Base-by-base conservation (phyloP, 2,329 filamentous ascomycete genomes). In the Aureobasidium sp. region DNA sequence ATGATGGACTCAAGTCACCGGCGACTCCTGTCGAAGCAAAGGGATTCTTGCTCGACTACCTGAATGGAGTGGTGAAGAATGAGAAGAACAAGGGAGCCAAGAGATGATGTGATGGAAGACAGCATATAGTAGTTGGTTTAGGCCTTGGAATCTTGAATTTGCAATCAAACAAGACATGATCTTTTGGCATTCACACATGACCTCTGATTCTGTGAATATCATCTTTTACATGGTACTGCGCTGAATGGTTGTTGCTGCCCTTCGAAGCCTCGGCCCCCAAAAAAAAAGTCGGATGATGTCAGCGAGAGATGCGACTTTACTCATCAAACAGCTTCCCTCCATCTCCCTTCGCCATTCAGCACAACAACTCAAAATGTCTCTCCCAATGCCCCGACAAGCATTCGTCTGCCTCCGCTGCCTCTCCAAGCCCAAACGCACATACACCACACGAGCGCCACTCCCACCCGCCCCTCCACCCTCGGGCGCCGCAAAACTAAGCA, bases 401-500 rank as follows among this genome's bases (percentile, higher is more conserved):
- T 55, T 53, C 21, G 37, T 55, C 39, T 57, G 55, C 34, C 47
- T 44, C 3, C 55, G 55, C 16, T 47, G 48, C 16, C 48, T 55
- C 19, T 40, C 27, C 22, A 49, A 45, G 16, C 16, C 19, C 8
- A 22, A 25, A 24, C 55, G 53, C 27, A 40, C 21, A 27, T 39
- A 38, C 32, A 34, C 25, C n/a, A 19, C 27, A 3, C 39, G 30
- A 29, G n/a, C 56, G 40, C 21, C 51, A 16, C 52, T 49, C 1
- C 70, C 73, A 11, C 66, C 69, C 34, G 75, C 76, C 12, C 74
- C 77, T 2, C 77, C 55, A 74, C 73, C 60, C 64, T 80, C 68
- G 21, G 77, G 76, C 51, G 73, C 75, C 61, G 70, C 75, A 8
- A 63, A 64, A 14, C 80, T 97, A 57, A 71, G 80, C n/a, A 84